These are phyloP conservation scores for Pythium dissotocum DNA, from an alignment of 352 stramenopile genomes.

Conservation along the genomic window DNA sequence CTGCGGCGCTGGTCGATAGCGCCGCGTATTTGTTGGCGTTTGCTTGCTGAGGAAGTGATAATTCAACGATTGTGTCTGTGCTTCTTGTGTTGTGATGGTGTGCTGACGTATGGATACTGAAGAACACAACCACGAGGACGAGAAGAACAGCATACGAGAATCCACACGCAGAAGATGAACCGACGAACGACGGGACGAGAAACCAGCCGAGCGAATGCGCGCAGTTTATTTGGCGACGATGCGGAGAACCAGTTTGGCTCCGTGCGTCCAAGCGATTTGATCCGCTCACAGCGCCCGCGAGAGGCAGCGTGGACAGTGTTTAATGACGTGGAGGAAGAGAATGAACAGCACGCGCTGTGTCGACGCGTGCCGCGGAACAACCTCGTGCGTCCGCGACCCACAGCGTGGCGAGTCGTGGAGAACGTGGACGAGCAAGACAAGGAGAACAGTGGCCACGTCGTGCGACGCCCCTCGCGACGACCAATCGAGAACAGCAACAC, in stretches of 20 bases:
- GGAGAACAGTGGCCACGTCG: slow-evolving; percentile 67
- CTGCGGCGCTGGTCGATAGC: background rate
- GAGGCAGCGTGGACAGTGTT: slow-evolving; percentile 20
- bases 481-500: background rate
- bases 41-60: background rate
- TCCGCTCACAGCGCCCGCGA: slow-evolving; percentile 6
- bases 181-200: slow-evolving; percentile 3
- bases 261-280: slow-evolving; percentile 24
- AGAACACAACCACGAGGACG: background rate
- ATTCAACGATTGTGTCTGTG: background rate
- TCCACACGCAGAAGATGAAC: background rate
- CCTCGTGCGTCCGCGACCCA: slow-evolving; percentile 10
- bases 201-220: background rate
- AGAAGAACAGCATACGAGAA: background rate
- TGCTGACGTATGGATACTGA: background rate
- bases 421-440: slow-evolving; percentile 57
- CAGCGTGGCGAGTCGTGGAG: slow-evolving; percentile 26
- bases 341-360: background rate
- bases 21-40: background rate
- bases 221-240: slow-evolving; percentile 1
- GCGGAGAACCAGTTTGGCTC: background rate
- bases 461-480: slow-evolving; percentile 34
- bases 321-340: slow-evolving; percentile 5
- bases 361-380: slow-evolving; percentile 7
- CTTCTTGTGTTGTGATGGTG: background rate